phyloP scores from a whole-genome alignment of 2,329 filamentous ascomycete genomes.

The Xylariomycetidae sp. region DNA sequence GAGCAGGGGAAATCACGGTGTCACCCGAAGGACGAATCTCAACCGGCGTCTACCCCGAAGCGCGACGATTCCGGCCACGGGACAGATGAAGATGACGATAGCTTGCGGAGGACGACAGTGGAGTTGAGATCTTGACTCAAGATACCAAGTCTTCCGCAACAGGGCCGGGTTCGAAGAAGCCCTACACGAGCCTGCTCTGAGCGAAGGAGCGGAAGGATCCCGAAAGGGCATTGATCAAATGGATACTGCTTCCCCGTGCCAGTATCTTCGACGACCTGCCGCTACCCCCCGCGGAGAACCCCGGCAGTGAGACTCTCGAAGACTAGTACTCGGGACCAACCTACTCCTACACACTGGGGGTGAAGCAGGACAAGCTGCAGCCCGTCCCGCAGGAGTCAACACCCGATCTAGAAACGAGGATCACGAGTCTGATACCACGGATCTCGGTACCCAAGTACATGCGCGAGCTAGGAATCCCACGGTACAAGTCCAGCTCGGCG shows the following conservation, averaged over 20 bases:
- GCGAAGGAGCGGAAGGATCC: not conserved
- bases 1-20: too few relatives aligned
- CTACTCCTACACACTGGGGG: conserved; percentile 3
- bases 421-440: not conserved
- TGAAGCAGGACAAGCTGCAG: not conserved
- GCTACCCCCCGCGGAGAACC: not conserved
- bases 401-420: conserved; percentile 1
- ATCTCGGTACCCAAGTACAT: conserved; percentile 6
- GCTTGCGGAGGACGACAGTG: not conserved
- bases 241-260: conserved; percentile 1
- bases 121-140: not conserved
- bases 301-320: conserved; percentile 1
- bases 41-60: too few relatives aligned
- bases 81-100: too few relatives aligned
- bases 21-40: too few relatives aligned
- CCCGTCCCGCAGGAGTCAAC: not conserved
- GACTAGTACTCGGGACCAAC: conserved; percentile 5
- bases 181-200: not conserved
- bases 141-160: not conserved
- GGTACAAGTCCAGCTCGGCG: conserved; percentile 1
- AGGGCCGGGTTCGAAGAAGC: not conserved
- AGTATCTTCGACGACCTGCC: conserved; percentile 1
- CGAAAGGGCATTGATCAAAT: not conserved
- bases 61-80: too few relatives aligned
- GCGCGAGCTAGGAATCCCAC: conserved; percentile 3